Conservation (phyloP, 2,329 filamentous ascomycete genomes). For the Trichoderma guizhouense region DNA sequence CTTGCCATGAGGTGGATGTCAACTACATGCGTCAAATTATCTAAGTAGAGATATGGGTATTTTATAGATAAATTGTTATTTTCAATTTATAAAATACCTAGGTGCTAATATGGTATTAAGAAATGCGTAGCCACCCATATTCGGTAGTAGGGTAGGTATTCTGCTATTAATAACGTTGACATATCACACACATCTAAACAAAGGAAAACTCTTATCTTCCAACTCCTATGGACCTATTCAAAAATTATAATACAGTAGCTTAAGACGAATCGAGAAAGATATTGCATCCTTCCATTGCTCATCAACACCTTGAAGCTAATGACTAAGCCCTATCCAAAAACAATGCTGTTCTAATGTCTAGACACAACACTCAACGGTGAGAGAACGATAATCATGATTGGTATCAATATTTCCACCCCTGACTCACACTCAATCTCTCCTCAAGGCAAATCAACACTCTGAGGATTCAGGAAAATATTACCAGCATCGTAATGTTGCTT, state of each 20-base stretch:
- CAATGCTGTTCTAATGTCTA: not conserved
- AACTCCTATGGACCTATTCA: not conserved
- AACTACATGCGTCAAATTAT: not conserved
- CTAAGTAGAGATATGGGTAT: too few species aligned
- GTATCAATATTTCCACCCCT: not conserved
- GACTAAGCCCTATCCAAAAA: not conserved
- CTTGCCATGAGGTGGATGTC: not conserved
- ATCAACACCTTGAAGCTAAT: not conserved
- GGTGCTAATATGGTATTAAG: not conserved
- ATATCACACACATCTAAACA: not conserved
- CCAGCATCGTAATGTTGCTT: constrained; percentile 52
- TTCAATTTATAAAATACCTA: not conserved
- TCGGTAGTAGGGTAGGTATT: not conserved
- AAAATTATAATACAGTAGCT: not conserved
- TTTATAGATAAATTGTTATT: not conserved
- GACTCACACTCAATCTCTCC: not conserved
- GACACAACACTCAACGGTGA: not conserved
- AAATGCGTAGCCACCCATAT: not conserved
- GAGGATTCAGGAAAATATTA: constrained; percentile 57
- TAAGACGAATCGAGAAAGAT: not conserved
- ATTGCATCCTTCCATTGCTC: not conserved
- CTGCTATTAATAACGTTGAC: not conserved
- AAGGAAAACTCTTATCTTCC: not conserved
- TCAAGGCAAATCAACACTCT: constrained; percentile 42
- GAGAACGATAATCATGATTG: not conserved